These are phyloP conservation scores for Teratosphaeria zuluensis DNA, from an alignment of 2,329 filamentous ascomycete species.

Conservation along the genomic window DNA sequence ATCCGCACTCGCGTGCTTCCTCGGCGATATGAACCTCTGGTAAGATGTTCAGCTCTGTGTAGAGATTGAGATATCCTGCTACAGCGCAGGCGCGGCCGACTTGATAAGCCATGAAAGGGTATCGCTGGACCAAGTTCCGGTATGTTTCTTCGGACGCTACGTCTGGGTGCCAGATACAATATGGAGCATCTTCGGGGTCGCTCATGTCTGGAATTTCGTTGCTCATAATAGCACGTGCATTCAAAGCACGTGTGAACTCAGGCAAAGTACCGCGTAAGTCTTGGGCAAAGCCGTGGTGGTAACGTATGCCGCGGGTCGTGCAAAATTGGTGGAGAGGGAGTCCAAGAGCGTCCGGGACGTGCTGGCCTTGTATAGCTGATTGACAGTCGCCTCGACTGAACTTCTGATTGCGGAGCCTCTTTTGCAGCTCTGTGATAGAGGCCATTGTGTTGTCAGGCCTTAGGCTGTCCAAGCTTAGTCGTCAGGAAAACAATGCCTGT, in stretches of 20 bases:
- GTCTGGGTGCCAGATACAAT: constrained; percentile 20
- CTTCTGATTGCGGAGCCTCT: no score
- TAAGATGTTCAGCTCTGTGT: constrained; percentile 28
- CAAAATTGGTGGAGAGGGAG: no score
- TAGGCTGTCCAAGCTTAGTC: no score
- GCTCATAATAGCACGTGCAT: constrained; percentile 31
- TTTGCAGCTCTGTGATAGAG: no score
- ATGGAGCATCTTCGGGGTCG: constrained; percentile 9
- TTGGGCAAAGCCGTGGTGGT: constrained; percentile 8
- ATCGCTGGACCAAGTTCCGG: constrained; percentile 22
- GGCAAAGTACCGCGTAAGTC: constrained; percentile 6
- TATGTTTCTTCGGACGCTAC: constrained; percentile 29
- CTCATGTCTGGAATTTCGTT: constrained; percentile 13
- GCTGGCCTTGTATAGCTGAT: no score
- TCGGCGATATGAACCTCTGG: constrained; percentile 34
- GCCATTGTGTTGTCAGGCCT: no score
- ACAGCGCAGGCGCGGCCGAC: constrained; percentile 33
- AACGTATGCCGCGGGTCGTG: constrained; percentile 9
- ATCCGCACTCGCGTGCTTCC: constrained; percentile 28
- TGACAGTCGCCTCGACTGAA: no score
- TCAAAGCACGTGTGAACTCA: constrained; percentile 16
- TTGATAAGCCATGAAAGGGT: constrained; percentile 27
- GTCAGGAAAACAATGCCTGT: no score
- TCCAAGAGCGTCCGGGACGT: no score
- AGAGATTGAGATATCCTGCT: constrained; percentile 29